Conservation (phyloP, 208 protist species). For the Trypanosomatidae sp. region DNA sequence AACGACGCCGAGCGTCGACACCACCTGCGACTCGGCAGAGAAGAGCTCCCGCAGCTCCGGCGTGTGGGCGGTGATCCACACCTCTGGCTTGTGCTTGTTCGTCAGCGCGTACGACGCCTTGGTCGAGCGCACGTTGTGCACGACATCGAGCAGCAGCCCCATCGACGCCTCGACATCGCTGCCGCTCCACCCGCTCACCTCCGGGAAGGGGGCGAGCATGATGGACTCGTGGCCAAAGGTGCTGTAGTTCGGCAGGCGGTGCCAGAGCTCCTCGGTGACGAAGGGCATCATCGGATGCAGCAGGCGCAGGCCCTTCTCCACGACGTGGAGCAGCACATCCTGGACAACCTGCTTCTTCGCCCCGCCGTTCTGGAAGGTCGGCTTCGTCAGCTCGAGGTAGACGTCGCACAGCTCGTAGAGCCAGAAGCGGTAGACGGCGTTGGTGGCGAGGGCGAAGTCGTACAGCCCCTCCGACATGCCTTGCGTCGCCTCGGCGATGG, state of each 20-base stretch:
- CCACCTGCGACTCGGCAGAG: conserved; percentile 47
- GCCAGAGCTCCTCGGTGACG: conserved; percentile 99
- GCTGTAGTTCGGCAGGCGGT: conserved; percentile 90
- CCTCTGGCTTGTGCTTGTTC: conserved; percentile 86
- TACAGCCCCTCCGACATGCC: conserved; percentile 81
- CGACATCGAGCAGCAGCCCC: conserved; percentile 74
- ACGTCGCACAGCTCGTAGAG: conserved; percentile 98
- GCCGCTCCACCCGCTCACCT: conserved; percentile 60
- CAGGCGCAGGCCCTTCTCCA: conserved; percentile 94
- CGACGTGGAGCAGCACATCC: conserved; percentile 90
- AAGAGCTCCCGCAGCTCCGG: conserved; percentile 48
- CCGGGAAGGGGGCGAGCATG: conserved; percentile 89
- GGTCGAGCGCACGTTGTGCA: conserved; percentile 84
- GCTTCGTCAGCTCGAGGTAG: conserved; percentile 96
- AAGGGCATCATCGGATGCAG: conserved; percentile 99
- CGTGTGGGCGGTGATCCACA: conserved; percentile 72
- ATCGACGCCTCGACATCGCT: conserved; percentile 73
- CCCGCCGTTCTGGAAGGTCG: conserved; percentile 78
- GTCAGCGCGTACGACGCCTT: conserved; percentile 91
- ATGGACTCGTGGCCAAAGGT: conserved; percentile 79
- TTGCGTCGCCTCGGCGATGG: conserved; percentile 73
- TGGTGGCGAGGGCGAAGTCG: conserved; percentile 92
- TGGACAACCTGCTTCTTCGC: conserved; percentile 82
- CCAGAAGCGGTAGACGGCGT: conserved; percentile 96
- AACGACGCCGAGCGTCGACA: conserved; percentile 81